phyloP scores from a whole-genome alignment of 2,329 filamentous ascomycete species.

The Rhexocercosporidium sp. region DNA sequence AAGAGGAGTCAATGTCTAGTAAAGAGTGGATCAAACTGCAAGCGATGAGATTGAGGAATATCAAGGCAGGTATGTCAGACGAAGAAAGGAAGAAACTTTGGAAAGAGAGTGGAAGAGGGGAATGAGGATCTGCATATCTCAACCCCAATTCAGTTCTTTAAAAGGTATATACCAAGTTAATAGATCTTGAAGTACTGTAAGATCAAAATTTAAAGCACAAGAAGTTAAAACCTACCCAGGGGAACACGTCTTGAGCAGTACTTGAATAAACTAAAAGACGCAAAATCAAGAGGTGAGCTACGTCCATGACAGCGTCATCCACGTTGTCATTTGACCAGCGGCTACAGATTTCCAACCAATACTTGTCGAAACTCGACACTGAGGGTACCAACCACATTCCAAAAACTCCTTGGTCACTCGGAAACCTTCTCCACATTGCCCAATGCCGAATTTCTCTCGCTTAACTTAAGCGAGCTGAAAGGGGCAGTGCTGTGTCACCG shows the following conservation, averaged over 20 bases:
- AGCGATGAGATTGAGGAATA: conserved; percentile 31
- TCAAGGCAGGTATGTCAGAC: conserved; percentile 19
- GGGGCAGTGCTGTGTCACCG: neutral
- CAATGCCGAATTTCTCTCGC: neutral
- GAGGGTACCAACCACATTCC: neutral
- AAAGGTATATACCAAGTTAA: too few species aligned
- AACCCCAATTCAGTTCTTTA: too few species aligned
- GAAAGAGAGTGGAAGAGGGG: conserved; percentile 29
- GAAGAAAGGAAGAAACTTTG: conserved; percentile 33
- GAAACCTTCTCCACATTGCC: neutral
- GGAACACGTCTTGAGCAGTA: too few species aligned
- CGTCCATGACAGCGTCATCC: too few species aligned
- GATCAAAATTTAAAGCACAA: too few species aligned
- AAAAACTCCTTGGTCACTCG: neutral
- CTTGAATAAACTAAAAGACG: too few species aligned
- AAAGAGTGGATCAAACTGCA: conserved; percentile 37
- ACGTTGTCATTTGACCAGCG: too few species aligned
- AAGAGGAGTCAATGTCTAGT: conserved; percentile 31
- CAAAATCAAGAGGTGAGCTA: too few species aligned
- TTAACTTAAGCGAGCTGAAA: neutral
- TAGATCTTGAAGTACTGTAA: too few species aligned
- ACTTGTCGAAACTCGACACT: too few species aligned
- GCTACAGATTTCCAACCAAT: too few species aligned
- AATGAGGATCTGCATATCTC: neutral
- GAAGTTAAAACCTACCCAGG: too few species aligned